phyloP scores from a whole-genome alignment of 169 alveolate genomes.

The Perkinsus chesapeaki region DNA sequence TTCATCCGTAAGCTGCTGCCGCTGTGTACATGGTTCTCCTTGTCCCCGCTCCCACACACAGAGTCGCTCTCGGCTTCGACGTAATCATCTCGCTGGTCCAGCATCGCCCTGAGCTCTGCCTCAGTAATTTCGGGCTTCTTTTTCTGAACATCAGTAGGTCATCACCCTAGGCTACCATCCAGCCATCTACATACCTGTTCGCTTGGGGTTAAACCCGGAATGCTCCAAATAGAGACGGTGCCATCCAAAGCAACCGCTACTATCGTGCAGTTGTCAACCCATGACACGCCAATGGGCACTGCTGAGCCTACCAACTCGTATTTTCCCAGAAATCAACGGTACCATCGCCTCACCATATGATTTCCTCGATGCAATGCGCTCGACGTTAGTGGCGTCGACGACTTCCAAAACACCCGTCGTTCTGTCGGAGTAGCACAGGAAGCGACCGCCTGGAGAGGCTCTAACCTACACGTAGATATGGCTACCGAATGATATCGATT shows the following conservation, averaged over 20 bases:
- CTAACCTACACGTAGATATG: not conserved
- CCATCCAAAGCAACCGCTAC: not conserved
- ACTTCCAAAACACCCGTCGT: not conserved
- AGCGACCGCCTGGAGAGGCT: not conserved
- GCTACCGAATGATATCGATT: not conserved
- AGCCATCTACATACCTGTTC: not conserved
- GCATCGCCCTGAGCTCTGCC: not conserved
- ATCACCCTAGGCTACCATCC: not conserved
- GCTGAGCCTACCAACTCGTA: not conserved
- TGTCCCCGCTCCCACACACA: not conserved
- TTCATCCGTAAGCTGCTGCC: not conserved
- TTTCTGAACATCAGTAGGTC: not conserved
- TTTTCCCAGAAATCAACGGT: not conserved
- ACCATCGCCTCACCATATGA: not conserved
- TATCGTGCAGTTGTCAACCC: not conserved
- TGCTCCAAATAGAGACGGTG: not conserved
- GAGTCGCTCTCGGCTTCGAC: not conserved
- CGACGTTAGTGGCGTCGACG: not conserved
- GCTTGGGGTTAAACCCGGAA: not conserved
- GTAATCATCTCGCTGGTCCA: not conserved
- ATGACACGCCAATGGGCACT: not conserved
- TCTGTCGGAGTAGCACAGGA: not conserved
- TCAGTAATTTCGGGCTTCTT: not conserved
- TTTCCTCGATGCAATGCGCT: not conserved
- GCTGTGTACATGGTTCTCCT: not conserved